phyloP scores from a whole-genome alignment of 352 stramenopile genomes.

The Globisporangium sylvaticum region DNA sequence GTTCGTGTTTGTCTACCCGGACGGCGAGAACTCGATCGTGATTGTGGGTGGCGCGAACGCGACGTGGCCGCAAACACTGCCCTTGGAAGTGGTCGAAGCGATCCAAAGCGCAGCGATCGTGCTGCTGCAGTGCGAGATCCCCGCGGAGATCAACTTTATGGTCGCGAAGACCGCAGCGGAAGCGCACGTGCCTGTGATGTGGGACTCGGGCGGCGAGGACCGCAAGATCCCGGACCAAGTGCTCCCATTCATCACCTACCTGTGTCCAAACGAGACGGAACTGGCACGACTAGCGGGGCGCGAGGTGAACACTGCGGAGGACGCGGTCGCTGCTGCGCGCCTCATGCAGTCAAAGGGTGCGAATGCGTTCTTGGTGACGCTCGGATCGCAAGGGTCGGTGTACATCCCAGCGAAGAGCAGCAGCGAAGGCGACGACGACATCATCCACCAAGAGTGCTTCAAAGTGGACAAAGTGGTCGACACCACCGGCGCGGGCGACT shows the following conservation, averaged over 20 bases:
- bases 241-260: slow-evolving; percentile 49
- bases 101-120: slow-evolving; percentile 58
- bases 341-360: slow-evolving; percentile 45
- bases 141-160: slow-evolving; percentile 43
- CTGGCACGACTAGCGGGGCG: slow-evolving; percentile 41
- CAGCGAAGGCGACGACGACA: slow-evolving; percentile 16
- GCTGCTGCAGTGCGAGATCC: slow-evolving; percentile 74
- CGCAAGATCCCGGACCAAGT: slow-evolving; percentile 47
- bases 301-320: slow-evolving; percentile 34
- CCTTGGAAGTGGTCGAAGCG: slow-evolving; percentile 28
- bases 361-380: slow-evolving; percentile 59
- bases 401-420: slow-evolving; percentile 55
- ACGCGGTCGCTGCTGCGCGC: slow-evolving; percentile 52
- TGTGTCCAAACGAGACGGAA: slow-evolving; percentile 83
- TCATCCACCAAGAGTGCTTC: slow-evolving; percentile 51
- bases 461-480: slow-evolving; percentile 62
- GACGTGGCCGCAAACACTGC: slow-evolving; percentile 47
- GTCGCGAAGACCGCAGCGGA: slow-evolving; percentile 47
- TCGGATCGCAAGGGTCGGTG: slow-evolving; percentile 63
- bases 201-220: slow-evolving; percentile 75
- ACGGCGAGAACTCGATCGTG: slow-evolving; percentile 84
- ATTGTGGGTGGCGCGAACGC: slow-evolving; percentile 77
- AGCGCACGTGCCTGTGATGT: slow-evolving; percentile 60
- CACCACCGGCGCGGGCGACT: slow-evolving; percentile 78
- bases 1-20: slow-evolving; percentile 79